phyloP scores from a whole-genome alignment of 306 rosid genomes.

The Macrotyloma uniflorum region DNA sequence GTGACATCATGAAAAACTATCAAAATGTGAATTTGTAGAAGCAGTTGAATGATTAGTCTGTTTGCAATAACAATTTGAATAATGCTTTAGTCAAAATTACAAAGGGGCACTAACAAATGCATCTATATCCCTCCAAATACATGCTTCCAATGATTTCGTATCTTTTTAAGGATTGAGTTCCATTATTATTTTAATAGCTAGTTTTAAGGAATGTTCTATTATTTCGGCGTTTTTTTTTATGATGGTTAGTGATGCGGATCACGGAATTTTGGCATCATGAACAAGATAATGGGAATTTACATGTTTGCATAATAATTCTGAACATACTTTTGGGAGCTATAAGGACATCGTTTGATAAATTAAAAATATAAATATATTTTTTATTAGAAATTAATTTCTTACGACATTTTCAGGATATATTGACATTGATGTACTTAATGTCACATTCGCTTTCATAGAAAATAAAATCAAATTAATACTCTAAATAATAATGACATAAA shows the following conservation, averaged over 20 bases:
- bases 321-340: not conserved
- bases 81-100: not conserved
- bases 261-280: not conserved
- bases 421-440: no score
- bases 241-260: not conserved
- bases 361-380: no score
- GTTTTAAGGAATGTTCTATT: not conserved
- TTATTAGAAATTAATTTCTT: no score
- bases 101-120: not conserved
- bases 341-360: no score
- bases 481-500: no score
- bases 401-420: no score
- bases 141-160: not conserved
- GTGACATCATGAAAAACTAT: not conserved
- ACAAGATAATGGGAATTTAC: not conserved
- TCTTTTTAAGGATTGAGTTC: not conserved
- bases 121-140: not conserved
- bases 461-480: no score
- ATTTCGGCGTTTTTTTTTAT: not conserved
- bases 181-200: not conserved
- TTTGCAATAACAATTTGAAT: not conserved
- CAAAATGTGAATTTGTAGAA: not conserved
- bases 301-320: not conserved
- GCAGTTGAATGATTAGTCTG: not conserved
- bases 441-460: no score